Percentiles rank a stretch among this genome's conserved stretches.
Evolutionary conservation across 129 eudicot species (phyloP).

Genomic region (Helichrysum umbraculigerum): DNA sequence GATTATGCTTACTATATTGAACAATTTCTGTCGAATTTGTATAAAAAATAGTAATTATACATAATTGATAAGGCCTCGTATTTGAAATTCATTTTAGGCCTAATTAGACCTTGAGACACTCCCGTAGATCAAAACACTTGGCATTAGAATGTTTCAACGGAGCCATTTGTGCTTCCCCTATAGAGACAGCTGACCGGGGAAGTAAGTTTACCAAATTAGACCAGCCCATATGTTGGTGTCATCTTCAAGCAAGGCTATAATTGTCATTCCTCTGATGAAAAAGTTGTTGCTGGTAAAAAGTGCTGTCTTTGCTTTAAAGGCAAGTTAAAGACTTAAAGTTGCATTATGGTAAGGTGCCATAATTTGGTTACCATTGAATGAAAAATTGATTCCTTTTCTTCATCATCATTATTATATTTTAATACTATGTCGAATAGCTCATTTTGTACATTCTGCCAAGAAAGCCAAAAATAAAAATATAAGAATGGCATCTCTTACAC

Average conservation of each 20-base stretch:
- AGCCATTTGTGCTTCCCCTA: conserved; percentile 46
- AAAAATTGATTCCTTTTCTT: conserved; percentile 20
- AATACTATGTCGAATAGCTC: conserved; percentile 5
- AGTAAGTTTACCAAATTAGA: conserved; percentile 17
- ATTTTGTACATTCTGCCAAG: conserved; percentile 15
- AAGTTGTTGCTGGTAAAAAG: conserved; percentile 34
- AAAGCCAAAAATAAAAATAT: background rate
- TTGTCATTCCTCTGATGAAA: conserved; percentile 16
- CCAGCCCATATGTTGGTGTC: conserved; percentile 3
- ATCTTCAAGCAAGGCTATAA: conserved; percentile 30
- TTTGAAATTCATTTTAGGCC: no score
- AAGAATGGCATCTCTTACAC: conserved; percentile 71
- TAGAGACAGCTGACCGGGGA: conserved; percentile 42
- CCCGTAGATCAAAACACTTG: conserved; percentile 8
- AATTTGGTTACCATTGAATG: conserved; percentile 14
- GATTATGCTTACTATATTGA: no score
- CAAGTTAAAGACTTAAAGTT: conserved; percentile 42
- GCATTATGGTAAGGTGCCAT: conserved; percentile 30
- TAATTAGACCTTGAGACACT: no score
- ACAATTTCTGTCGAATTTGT: no score
- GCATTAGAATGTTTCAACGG: conserved; percentile 39
- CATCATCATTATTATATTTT: conserved; percentile 19
- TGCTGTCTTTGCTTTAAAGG: conserved; percentile 59
- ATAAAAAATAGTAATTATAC: no score
- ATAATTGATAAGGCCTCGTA: no score